These are phyloP conservation scores for Neofusicoccum kwambonambiense DNA, from an alignment of 2,329 filamentous ascomycete species.

Conservation along the genomic window DNA sequence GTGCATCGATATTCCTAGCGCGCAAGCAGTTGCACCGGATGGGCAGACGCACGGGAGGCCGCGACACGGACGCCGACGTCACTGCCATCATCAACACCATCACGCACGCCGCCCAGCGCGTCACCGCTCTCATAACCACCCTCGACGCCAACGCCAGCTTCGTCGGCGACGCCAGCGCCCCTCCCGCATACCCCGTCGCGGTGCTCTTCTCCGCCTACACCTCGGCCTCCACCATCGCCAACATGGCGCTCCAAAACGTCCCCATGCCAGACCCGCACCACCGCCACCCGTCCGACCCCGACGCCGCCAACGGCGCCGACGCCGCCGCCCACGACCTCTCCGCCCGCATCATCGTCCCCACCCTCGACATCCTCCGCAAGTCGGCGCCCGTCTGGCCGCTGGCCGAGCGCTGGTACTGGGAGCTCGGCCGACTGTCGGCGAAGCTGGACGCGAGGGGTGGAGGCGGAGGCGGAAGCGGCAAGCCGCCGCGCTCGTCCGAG, in stretches of 20 bases:
- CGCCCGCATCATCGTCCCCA: slow-evolving; percentile 14
- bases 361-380: slow-evolving; percentile 2
- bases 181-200: background rate
- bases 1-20: slow-evolving; percentile 4
- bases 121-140: slow-evolving; percentile 5
- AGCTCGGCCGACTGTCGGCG: background rate
- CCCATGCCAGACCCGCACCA: background rate
- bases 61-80: background rate
- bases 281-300: background rate
- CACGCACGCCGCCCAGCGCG: background rate
- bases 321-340: background rate
- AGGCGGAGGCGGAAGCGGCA: background rate
- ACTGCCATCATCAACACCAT: background rate
- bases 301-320: background rate
- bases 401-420: slow-evolving; percentile 12
- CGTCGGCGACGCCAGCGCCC: background rate
- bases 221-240: slow-evolving; percentile 2
- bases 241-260: slow-evolving; percentile 1
- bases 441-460: background rate
- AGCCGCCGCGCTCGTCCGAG: background rate
- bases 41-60: background rate
- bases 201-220: slow-evolving; percentile 13
- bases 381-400: slow-evolving; percentile 6
- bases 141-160: slow-evolving; percentile 2
- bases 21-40: slow-evolving; percentile 12